These are phyloP conservation scores for Quercus alba DNA, from an alignment of 306 rosid species.

Conservation along the genomic window DNA sequence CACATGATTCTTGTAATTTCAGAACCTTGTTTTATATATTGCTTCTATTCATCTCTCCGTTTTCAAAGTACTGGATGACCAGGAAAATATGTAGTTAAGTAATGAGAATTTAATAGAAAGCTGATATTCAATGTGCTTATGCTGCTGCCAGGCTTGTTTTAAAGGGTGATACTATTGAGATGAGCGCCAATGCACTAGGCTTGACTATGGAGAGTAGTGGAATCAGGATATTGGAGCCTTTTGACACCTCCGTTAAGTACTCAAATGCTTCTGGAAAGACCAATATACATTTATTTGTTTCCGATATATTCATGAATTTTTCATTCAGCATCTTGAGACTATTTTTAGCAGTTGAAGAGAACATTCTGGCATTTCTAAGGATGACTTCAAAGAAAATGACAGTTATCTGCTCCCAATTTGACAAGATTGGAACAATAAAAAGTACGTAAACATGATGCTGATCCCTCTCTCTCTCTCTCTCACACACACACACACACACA, in stretches of 20 bases:
- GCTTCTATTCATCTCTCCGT: background rate
- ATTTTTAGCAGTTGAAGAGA: constrained; percentile 92
- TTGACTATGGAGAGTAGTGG: constrained; percentile 96
- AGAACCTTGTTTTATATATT: background rate
- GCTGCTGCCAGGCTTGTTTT: constrained; percentile 59
- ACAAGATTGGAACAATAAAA: constrained; percentile 80
- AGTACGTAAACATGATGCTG: constrained; percentile 34
- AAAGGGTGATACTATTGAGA: constrained; percentile 76
- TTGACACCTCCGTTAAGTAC: constrained; percentile 75
- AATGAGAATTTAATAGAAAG: background rate
- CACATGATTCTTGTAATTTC: background rate
- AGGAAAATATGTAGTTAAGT: background rate
- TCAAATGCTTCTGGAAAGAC: constrained; percentile 90
- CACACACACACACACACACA: too few relatives aligned
- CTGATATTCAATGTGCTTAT: constrained; percentile 31
- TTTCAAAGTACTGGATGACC: background rate
- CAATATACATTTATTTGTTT: constrained; percentile 68
- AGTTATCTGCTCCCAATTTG: constrained; percentile 84
- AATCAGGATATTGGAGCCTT: constrained; percentile 91
- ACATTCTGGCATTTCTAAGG: constrained; percentile 82
- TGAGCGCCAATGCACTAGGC: constrained; percentile 79
- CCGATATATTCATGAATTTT: constrained; percentile 93
- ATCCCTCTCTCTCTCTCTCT: background rate
- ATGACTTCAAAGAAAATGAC: constrained; percentile 86
- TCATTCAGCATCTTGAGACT: constrained; percentile 91